These are phyloP conservation scores for Picea glauca DNA, from an alignment of 75 land plant genomes.

Conservation along the genomic window DNA sequence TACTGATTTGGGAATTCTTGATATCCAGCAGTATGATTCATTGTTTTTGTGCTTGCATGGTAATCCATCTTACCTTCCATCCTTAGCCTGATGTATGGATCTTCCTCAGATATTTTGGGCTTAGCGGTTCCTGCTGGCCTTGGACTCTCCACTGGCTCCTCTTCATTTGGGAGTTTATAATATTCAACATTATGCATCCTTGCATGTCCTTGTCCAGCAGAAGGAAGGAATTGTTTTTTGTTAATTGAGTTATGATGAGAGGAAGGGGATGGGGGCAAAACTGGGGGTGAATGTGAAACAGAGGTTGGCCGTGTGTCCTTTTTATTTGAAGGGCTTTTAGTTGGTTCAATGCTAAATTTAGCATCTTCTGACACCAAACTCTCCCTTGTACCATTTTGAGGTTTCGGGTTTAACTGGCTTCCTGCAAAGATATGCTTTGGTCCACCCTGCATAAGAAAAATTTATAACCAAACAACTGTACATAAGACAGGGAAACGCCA, in stretches of 20 bases:
- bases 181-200: not conserved
- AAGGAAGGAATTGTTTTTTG: not conserved
- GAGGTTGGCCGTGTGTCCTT: not conserved
- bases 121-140: not conserved
- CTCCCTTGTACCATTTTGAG: not conserved
- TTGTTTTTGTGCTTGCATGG: not conserved
- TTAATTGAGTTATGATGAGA: not conserved
- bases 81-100: not conserved
- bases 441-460: no score
- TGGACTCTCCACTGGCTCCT: constrained; percentile 14
- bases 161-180: constrained; percentile 38
- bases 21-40: not conserved
- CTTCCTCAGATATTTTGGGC: not conserved
- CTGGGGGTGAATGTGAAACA: not conserved
- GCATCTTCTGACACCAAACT: not conserved
- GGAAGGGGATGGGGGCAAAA: not conserved
- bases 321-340: not conserved
- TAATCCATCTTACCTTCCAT: constrained; percentile 5
- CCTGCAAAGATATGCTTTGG: no score
- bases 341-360: not conserved
- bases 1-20: not conserved
- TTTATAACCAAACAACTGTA: no score
- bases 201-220: not conserved
- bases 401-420: no score
- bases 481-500: no score